Evolutionary conservation across 176 grass and related monocot species (phyloP), one percentile per base, ranked within the genome.

Genomic region (Panicum miliaceum): DNA sequence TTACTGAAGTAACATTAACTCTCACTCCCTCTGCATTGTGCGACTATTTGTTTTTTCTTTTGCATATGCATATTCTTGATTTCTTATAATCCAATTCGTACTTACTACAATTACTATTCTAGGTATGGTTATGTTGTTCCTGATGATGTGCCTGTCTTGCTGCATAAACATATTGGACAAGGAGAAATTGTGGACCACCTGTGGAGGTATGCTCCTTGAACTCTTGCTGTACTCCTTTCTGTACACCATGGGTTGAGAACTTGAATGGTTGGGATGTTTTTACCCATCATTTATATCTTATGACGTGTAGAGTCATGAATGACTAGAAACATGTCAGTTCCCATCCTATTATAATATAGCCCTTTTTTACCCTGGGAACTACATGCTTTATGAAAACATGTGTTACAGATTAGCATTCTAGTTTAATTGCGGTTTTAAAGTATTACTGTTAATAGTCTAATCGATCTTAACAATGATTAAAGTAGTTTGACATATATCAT

Each of bases 41-140:
- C 4, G n/a, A 29, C 34, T 48, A 22, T 68, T 8, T 45, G 47
- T 8, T 62, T 68, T 25, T 79, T 8, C 51, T 57, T 78, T 46
- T 69, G n/a, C 59, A 22, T 12, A 23, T 46, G 38, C 40, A 16
- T n/a, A 62, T 34, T 23, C 8, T 23, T 65, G 41, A 25, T 45
- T 42, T 50, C 48, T 79, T 38, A 54, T 54, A 76, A 64, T 34
- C 13, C 23, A 83, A 12, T 26, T 25, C 38, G 62, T 70, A 41
- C 59, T 84, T 87, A 84, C 70, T 80, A n/a, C 52, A 77, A 34
- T 90, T 87, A 66, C 61, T 50, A 83, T 96, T 79, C 43, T 77
- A 99, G 97, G 93, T 99, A 96, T 92, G 97, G 97, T 81, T 99
- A 99, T 84, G 93, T 99, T 76, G 79, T 88, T 85, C 91, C 97